Percentiles rank a stretch among this genome's conserved stretches.
Evolutionary conservation across 106 monocot genomes (phyloP).

Genomic region (Dioscorea zingiberensis): DNA sequence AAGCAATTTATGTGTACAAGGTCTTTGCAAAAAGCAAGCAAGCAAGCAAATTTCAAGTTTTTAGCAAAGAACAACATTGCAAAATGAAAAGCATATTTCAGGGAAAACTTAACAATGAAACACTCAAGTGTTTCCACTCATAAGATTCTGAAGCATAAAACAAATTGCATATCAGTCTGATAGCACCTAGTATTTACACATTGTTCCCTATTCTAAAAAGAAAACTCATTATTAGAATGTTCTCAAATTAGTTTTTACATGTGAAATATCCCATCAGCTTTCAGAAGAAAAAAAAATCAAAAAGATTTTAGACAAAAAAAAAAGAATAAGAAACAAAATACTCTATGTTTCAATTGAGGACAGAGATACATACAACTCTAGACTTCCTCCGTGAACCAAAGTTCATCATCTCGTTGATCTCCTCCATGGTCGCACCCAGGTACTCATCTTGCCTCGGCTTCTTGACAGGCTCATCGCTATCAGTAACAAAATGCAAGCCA

Average conservation of each 20-base stretch:
- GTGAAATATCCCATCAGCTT: not conserved
- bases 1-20: no score
- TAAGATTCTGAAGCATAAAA: no score
- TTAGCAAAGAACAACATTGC: not conserved
- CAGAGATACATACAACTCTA: conserved; percentile 22
- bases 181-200: no score
- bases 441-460: conserved; percentile 42
- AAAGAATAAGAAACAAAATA: no score
- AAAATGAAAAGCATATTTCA: not conserved
- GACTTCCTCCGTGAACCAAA: conserved; percentile 51
- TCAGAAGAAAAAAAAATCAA: not conserved
- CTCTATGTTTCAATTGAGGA: not conserved
- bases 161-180: no score
- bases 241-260: not conserved
- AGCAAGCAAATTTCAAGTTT: no score
- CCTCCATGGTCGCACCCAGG: conserved; percentile 70
- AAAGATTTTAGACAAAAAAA: not conserved
- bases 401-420: conserved; percentile 79
- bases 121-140: no score
- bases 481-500: not conserved
- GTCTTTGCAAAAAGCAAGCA: no score
- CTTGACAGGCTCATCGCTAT: conserved; percentile 32
- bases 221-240: no score
- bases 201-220: no score
- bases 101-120: not conserved